Evolutionary conservation across 2,329 filamentous ascomycete species (phyloP).

Genomic region (Xylariaceae sp.): DNA sequence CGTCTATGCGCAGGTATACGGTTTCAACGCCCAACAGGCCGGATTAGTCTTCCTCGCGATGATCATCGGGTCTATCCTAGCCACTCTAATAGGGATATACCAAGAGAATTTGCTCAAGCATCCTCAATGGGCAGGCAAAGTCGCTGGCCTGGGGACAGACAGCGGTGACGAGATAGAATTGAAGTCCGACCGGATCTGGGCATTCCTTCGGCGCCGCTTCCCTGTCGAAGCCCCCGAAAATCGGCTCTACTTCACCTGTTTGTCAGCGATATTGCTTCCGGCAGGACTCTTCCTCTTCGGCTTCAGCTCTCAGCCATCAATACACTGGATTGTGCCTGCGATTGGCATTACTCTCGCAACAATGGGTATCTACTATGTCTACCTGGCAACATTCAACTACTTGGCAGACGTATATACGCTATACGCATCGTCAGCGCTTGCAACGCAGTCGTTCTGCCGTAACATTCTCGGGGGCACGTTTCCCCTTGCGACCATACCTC

Average conservation of each 20-base stretch:
- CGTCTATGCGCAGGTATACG: conserved; percentile 65
- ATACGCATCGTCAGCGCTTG: conserved; percentile 81
- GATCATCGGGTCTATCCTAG: conserved; percentile 61
- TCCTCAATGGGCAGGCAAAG: conserved; percentile 34
- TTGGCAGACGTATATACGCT: conserved; percentile 82
- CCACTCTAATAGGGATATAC: conserved; percentile 64
- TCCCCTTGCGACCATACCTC: conserved; percentile 67
- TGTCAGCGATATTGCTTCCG: conserved; percentile 71
- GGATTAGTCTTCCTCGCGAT: conserved; percentile 73
- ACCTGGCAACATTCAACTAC: conserved; percentile 89
- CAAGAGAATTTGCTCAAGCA: conserved; percentile 64
- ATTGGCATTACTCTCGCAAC: conserved; percentile 70
- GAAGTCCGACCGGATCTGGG: conserved; percentile 38
- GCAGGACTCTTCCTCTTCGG: conserved; percentile 79
- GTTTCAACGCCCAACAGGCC: conserved; percentile 62
- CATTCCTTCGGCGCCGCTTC: conserved; percentile 42
- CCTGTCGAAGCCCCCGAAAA: conserved; percentile 63
- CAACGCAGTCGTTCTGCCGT: conserved; percentile 80
- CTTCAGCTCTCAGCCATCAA: conserved; percentile 58
- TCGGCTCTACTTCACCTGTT: conserved; percentile 77
- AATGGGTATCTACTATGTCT: conserved; percentile 82
- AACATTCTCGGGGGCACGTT: conserved; percentile 81
- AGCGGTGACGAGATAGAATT: conserved; percentile 19
- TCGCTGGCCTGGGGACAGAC: conserved; percentile 28
- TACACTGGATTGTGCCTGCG: conserved; percentile 69